Conservation (phyloP, 805 yeast genomes). For the Phaffomyces antillensis region DNA sequence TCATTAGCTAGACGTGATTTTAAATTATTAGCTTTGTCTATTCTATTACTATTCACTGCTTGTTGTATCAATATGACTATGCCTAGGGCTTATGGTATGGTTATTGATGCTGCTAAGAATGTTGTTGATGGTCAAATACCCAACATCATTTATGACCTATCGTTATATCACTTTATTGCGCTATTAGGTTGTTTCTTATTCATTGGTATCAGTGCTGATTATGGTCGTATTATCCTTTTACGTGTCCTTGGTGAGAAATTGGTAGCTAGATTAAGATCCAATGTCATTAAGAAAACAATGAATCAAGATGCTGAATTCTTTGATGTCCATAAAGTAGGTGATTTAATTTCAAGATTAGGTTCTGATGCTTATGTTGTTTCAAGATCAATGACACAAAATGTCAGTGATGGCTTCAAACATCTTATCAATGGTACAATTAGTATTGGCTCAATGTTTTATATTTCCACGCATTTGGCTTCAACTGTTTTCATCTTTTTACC, state of each 20-base stretch:
- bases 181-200: conserved; percentile 37
- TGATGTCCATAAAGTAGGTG: conserved; percentile 93
- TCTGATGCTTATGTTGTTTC: conserved; percentile 89
- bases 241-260: conserved; percentile 79
- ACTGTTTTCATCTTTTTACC: conserved; percentile 78
- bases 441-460: conserved; percentile 82
- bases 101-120: conserved; percentile 42
- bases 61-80: conserved; percentile 45
- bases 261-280: conserved; percentile 75
- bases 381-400: conserved; percentile 80
- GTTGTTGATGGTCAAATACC: conserved; percentile 25
- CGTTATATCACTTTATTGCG: conserved; percentile 53
- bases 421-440: conserved; percentile 80
- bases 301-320: conserved; percentile 89
- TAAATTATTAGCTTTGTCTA: conserved; percentile 36
- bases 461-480: conserved; percentile 73
- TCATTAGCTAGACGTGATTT: conserved; percentile 39
- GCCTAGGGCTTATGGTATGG: conserved; percentile 50
- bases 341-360: conserved; percentile 80
- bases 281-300: conserved; percentile 69
- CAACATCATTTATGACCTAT: conserved; percentile 41
- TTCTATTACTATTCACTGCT: conserved; percentile 37
- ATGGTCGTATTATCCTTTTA: conserved; percentile 63
- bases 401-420: conserved; percentile 87
- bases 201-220: conserved; percentile 65